Percentiles rank a stretch among this genome's conserved stretches.
Evolutionary conservation across 495 filamentous ascomycete genomes (phyloP).

Genomic region (Rostrohypoxylon terebratum): DNA sequence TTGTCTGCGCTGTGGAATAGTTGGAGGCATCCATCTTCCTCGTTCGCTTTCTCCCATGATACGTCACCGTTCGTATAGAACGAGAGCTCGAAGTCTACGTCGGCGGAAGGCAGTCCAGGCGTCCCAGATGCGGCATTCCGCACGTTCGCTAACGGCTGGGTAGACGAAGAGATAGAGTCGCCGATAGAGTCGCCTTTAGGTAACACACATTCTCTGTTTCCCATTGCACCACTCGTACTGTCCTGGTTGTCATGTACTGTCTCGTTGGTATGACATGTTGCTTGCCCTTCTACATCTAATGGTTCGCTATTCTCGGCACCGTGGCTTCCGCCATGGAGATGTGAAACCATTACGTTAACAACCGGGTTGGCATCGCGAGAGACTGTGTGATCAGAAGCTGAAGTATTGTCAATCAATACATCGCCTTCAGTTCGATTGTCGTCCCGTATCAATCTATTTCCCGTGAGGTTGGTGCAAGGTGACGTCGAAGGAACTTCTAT

Average conservation of each 20-base stretch:
- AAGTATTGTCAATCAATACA: neutral
- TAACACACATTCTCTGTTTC: neutral
- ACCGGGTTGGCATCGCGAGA: neutral
- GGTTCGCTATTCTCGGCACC: neutral
- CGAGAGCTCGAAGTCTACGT: constrained; percentile 39
- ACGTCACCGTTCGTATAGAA: constrained; percentile 24
- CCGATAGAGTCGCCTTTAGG: neutral
- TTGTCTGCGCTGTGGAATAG: constrained; percentile 33
- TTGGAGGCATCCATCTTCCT: constrained; percentile 19
- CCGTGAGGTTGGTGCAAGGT: neutral
- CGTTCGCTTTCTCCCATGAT: constrained; percentile 33
- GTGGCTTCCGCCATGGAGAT: neutral
- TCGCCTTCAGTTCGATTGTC: neutral
- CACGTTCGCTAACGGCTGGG: neutral
- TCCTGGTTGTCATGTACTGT: neutral
- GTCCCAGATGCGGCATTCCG: neutral
- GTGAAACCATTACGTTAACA: neutral
- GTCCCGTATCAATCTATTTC: neutral
- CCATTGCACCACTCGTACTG: neutral
- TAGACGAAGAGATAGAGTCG: neutral
- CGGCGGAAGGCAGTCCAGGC: neutral
- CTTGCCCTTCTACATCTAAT: neutral
- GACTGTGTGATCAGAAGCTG: neutral
- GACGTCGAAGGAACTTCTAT: neutral
- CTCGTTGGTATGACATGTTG: neutral